Evolutionary conservation across 495 filamentous ascomycete genomes (phyloP).

Genomic region (Annulohypoxylon nitens): DNA sequence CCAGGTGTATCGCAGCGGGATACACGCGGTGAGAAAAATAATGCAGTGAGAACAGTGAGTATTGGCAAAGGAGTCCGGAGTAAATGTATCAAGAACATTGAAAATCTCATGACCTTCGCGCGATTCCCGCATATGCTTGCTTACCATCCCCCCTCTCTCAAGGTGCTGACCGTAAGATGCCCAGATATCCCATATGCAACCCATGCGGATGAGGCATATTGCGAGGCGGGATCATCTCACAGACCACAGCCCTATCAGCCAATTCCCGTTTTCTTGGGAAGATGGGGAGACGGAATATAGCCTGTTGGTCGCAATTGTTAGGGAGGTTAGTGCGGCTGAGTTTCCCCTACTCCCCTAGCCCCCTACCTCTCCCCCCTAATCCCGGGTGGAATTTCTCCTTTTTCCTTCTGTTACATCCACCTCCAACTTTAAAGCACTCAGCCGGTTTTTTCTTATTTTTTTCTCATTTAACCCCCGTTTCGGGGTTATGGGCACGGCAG

Average conservation of each 20-base stretch:
- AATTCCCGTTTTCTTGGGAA: background rate
- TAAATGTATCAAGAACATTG: slow-evolving; percentile 6
- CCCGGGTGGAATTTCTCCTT: slow-evolving; percentile 13
- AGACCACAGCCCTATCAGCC: slow-evolving; percentile 28
- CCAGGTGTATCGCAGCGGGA: background rate
- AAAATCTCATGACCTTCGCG: slow-evolving; percentile 18
- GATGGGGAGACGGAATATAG: slow-evolving; percentile 2
- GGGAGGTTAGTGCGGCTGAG: slow-evolving; percentile 40
- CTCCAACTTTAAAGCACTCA: slow-evolving; percentile 3
- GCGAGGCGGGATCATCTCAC: slow-evolving; percentile 12
- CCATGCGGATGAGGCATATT: slow-evolving; percentile 44
- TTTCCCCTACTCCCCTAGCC: background rate
- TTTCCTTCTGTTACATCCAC: background rate
- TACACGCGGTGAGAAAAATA: slow-evolving; percentile 1
- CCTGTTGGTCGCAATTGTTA: slow-evolving; percentile 9
- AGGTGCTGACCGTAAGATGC: slow-evolving; percentile 30
- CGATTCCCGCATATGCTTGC: slow-evolving; percentile 26
- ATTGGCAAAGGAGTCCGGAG: slow-evolving; percentile 31
- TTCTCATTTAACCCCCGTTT: background rate
- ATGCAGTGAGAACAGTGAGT: background rate
- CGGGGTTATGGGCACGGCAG: slow-evolving; percentile 14
- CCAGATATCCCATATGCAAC: slow-evolving; percentile 1
- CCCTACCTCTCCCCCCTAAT: slow-evolving; percentile 1
- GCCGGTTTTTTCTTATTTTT: background rate
- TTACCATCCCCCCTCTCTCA: slow-evolving; percentile 23